A percentile compares a stretch with the other conserved stretches of the same genome.
These are phyloP conservation scores for Lactarius pseudohatsudake DNA, from an alignment of 768 basidiomycete genomes.

Conservation along the genomic window DNA sequence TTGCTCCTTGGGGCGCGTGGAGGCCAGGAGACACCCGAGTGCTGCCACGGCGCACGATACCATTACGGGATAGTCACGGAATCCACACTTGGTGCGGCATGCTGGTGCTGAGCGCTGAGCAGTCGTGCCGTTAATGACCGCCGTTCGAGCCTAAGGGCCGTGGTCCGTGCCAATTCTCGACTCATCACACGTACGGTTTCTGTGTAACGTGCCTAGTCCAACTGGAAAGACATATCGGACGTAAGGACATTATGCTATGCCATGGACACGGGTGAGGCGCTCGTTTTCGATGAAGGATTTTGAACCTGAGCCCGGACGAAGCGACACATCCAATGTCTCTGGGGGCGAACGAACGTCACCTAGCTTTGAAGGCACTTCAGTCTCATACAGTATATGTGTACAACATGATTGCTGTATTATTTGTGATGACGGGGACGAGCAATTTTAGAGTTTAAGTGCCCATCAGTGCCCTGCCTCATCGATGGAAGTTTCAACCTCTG, in stretches of 20 bases:
- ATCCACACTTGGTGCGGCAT: slow-evolving; percentile 2
- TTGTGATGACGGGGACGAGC: background rate
- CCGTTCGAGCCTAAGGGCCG: background rate
- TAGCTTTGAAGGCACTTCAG: background rate
- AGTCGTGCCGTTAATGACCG: background rate
- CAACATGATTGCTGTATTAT: background rate
- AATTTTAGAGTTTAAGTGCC: background rate
- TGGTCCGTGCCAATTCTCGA: slow-evolving; percentile 6
- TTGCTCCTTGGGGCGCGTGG: background rate
- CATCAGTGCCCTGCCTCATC: background rate
- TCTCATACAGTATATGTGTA: background rate
- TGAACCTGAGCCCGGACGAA: background rate
- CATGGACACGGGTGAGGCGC: background rate
- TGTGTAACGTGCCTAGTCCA: background rate
- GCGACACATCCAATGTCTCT: background rate
- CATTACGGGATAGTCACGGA: background rate
- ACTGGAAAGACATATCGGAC: background rate
- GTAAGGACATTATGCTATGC: background rate
- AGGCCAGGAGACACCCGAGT: background rate
- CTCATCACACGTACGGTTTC: slow-evolving; percentile 3
- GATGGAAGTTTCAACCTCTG: slow-evolving; percentile 13
- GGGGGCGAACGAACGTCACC: background rate
- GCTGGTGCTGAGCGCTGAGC: slow-evolving; percentile 5
- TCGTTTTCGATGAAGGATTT: background rate
- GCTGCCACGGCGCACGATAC: background rate